A percentile compares a stretch with the other conserved stretches of the same genome.
Conservation (phyloP, 345 rosid genomes). For the Garcia nutans region DNA sequence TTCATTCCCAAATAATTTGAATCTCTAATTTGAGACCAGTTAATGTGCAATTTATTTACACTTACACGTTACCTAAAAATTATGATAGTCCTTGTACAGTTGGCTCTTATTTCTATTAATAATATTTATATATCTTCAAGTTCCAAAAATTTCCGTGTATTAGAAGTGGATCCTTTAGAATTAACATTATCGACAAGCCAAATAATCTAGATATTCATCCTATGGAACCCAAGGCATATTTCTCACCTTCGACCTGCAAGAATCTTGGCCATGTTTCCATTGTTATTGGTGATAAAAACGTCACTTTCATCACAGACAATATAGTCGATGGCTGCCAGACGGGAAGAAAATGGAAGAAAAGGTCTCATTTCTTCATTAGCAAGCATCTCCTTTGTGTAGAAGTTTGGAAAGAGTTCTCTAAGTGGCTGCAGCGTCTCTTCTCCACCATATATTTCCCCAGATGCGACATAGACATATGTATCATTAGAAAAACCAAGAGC, state of each 20-base stretch:
- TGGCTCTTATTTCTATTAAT: not conserved
- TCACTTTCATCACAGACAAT: constrained; percentile 92
- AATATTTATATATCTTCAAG: not conserved
- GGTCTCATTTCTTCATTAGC: constrained; percentile 72
- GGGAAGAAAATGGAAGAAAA: constrained; percentile 78
- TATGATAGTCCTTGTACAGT: not conserved
- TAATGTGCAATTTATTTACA: not conserved
- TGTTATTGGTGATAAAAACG: constrained; percentile 89
- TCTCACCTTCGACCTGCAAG: constrained; percentile 97
- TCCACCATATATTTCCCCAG: constrained; percentile 98
- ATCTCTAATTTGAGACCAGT: constrained; percentile 1
- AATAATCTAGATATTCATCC: not conserved
- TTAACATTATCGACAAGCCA: not conserved
- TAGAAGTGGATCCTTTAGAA: not conserved
- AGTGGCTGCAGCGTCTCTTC: constrained; percentile 83
- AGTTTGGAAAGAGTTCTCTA: constrained; percentile 87
- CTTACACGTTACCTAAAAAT: not conserved
- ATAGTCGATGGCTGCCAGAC: constrained; percentile 91
- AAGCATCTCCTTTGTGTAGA: constrained; percentile 93
- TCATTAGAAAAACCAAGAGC: constrained; percentile 90
- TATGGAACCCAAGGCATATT: not conserved
- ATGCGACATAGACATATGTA: constrained; percentile 86
- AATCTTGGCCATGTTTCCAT: constrained; percentile 99
- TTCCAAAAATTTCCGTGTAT: not conserved
- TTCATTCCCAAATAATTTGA: not conserved